Conservation (phyloP, 2,329 filamentous ascomycete genomes). For the Aspergillus fijiensis region DNA sequence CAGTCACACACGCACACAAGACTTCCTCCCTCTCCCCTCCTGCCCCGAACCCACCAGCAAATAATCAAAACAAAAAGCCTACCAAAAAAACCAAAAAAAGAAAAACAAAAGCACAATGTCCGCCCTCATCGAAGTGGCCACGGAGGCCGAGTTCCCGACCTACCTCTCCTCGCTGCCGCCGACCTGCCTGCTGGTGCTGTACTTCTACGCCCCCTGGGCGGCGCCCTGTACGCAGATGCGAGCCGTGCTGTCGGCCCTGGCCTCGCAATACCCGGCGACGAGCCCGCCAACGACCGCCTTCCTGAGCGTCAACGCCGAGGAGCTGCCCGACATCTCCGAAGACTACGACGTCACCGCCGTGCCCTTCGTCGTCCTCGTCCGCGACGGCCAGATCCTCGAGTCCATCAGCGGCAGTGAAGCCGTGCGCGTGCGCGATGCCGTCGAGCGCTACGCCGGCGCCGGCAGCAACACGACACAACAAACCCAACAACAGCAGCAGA, state of each 20-base stretch:
- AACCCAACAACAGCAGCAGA: constrained; percentile 17
- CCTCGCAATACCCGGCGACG: constrained; percentile 74
- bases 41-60: neutral
- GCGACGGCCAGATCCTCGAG: constrained; percentile 73
- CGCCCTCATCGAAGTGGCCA: constrained; percentile 73
- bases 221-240: constrained; percentile 94
- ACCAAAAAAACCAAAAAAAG: neutral
- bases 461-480: constrained; percentile 17
- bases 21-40: neutral
- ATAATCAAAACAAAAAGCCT: neutral
- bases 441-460: constrained; percentile 73
- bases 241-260: constrained; percentile 79
- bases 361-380: constrained; percentile 82
- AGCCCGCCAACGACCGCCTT: constrained; percentile 71
- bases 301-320: constrained; percentile 90
- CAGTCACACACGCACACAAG: neutral
- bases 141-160: constrained; percentile 69
- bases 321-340: constrained; percentile 87
- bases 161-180: constrained; percentile 65
- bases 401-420: constrained; percentile 89
- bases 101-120: constrained; percentile 57
- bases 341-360: constrained; percentile 92
- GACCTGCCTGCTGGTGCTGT: constrained; percentile 75
- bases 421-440: constrained; percentile 75
- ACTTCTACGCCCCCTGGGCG: constrained; percentile 96